These are phyloP conservation scores for Umbelopsis ramanniana DNA, from an alignment of 192 early-diverging fungal species.

Conservation along the genomic window DNA sequence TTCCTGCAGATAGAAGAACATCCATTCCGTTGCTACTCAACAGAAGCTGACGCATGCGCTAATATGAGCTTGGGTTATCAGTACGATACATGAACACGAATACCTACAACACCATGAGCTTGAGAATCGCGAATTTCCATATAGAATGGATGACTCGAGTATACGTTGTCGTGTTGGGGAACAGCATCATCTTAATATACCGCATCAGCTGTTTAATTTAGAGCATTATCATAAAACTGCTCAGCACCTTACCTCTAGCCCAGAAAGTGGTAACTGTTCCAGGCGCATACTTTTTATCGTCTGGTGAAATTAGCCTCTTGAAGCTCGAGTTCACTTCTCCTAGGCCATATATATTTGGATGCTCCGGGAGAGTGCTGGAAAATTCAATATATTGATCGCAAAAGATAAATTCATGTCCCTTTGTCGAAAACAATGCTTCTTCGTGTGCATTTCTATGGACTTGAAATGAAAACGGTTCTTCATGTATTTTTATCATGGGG, in stretches of 20 bases:
- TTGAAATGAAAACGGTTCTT: neutral
- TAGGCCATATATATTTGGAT: conserved; percentile 68
- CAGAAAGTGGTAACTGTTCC: conserved; percentile 19
- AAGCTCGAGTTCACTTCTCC: conserved; percentile 59
- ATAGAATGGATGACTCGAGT: conserved; percentile 68
- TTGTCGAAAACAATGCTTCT: conserved; percentile 8
- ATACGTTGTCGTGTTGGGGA: conserved; percentile 52
- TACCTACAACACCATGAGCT: conserved; percentile 27
- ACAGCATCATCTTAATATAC: conserved; percentile 4
- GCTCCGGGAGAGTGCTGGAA: conserved; percentile 49
- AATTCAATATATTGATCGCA: conserved; percentile 68
- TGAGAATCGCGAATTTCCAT: conserved; percentile 59
- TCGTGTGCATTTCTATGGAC: neutral
- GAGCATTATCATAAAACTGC: neutral
- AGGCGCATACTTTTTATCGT: conserved; percentile 24
- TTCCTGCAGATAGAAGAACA: conserved; percentile 33
- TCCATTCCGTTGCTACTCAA: conserved; percentile 72
- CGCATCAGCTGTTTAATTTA: neutral
- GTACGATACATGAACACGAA: neutral
- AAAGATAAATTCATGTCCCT: conserved; percentile 46
- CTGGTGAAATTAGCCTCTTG: conserved; percentile 32
- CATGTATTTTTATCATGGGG: neutral
- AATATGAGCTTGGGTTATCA: neutral
- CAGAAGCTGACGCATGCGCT: conserved; percentile 38
- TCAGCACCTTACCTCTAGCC: neutral